These are phyloP conservation scores for Candida glucosophila DNA, from an alignment of 1,139 yeast genomes.

Conservation along the genomic window DNA sequence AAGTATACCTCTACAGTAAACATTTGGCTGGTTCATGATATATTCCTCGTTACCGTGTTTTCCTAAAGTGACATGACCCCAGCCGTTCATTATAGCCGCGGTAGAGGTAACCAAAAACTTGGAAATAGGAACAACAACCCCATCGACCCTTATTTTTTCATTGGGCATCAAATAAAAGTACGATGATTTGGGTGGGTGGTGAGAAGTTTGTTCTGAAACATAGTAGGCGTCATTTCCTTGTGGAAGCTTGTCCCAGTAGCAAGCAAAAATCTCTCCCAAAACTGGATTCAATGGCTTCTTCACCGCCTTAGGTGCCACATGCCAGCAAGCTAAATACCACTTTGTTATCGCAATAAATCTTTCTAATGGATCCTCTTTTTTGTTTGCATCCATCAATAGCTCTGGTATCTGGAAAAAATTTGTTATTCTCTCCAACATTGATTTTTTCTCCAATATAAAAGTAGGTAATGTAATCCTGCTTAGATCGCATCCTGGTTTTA, in stretches of 20 bases:
- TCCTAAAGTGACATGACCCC: constrained; percentile 62
- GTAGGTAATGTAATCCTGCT: constrained; percentile 91
- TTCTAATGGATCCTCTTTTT: constrained; percentile 45
- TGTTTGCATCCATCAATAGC: constrained; percentile 61
- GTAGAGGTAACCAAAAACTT: constrained; percentile 90
- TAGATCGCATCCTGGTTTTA: constrained; percentile 88
- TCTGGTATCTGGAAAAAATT: constrained; percentile 83
- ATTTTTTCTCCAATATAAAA: constrained; percentile 85
- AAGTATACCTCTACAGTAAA: constrained; percentile 89
- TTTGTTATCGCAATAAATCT: constrained; percentile 68
- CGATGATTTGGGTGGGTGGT: constrained; percentile 95
- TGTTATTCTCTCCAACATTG: constrained; percentile 93
- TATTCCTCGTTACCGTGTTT: constrained; percentile 63
- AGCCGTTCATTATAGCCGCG: constrained; percentile 95
- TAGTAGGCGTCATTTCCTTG: constrained; percentile 64
- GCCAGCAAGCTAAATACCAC: constrained; percentile 96
- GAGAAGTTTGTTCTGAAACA: constrained; percentile 89
- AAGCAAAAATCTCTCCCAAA: constrained; percentile 79
- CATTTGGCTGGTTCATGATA: constrained; percentile 83
- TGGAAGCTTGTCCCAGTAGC: constrained; percentile 86
- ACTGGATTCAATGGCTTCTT: constrained; percentile 95
- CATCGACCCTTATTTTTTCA: constrained; percentile 76
- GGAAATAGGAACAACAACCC: constrained; percentile 79
- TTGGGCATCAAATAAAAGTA: constrained; percentile 85
- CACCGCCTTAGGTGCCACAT: constrained; percentile 96